Percentiles rank a stretch among this genome's conserved stretches.
Evolutionary conservation across 2,329 filamentous ascomycete species (phyloP).

Genomic region (Fusarium chlamydosporum): DNA sequence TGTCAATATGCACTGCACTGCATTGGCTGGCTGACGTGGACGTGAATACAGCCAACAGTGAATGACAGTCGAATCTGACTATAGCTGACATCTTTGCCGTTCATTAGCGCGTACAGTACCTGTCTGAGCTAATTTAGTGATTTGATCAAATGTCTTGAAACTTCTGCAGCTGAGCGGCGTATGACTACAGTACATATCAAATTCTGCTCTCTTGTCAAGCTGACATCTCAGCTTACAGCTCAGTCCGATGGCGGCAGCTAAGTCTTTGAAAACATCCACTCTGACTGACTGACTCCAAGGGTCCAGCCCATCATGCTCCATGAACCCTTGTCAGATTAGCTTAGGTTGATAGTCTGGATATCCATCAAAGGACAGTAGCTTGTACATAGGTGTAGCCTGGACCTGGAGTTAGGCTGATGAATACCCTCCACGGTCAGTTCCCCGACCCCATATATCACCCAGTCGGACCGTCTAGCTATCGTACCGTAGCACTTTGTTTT

Average conservation of each 20-base stretch:
- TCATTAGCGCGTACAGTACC: background rate
- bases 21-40: constrained; percentile 42
- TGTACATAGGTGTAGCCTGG: background rate
- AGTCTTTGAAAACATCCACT: background rate
- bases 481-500: constrained; percentile 9
- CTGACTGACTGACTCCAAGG: constrained; percentile 1
- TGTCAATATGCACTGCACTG: background rate
- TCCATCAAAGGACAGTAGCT: constrained; percentile 26
- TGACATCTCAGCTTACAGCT: constrained; percentile 29
- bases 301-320: constrained; percentile 2
- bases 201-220: constrained; percentile 1
- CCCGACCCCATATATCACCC: constrained; percentile 17
- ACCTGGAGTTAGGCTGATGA: background rate
- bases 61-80: background rate
- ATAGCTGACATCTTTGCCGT: background rate
- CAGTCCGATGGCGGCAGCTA: constrained; percentile 14
- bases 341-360: background rate
- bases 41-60: constrained; percentile 34
- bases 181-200: constrained; percentile 6
- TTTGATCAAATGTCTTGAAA: constrained; percentile 19
- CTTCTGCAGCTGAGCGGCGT: constrained; percentile 27
- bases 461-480: constrained; percentile 26
- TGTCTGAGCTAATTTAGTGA: constrained; percentile 7
- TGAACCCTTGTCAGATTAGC: constrained; percentile 14
- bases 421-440: constrained; percentile 9